phyloP scores from a whole-genome alignment of 306 rosid species.

The Castanospermum australe region DNA sequence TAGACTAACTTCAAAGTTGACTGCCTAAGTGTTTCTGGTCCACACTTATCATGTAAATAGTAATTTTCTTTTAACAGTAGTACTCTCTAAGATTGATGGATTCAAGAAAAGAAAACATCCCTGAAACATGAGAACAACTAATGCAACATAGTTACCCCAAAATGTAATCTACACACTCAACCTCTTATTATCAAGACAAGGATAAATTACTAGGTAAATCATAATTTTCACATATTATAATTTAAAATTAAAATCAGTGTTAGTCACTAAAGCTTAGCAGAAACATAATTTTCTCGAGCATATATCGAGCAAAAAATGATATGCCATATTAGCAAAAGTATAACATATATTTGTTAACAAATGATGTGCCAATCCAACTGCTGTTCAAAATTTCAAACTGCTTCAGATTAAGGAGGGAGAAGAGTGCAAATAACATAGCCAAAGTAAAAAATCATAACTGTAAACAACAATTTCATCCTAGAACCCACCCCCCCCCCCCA shows the following conservation, averaged over 20 bases:
- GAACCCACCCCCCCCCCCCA: background rate
- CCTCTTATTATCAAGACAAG: background rate
- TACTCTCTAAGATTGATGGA: background rate
- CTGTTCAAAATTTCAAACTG: constrained; percentile 10
- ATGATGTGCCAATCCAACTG: background rate
- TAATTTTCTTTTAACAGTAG: background rate
- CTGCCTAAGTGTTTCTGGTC: background rate
- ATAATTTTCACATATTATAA: background rate
- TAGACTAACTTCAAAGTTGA: constrained; percentile 15
- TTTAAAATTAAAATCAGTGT: background rate
- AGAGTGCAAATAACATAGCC: background rate
- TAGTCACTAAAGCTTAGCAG: background rate
- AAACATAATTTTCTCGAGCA: background rate
- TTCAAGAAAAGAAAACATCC: constrained; percentile 8
- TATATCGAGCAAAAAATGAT: background rate
- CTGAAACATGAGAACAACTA: constrained; percentile 14
- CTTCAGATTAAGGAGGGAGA: constrained; percentile 10
- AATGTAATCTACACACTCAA: background rate
- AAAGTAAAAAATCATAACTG: constrained; percentile 10
- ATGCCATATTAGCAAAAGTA: background rate
- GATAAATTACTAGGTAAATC: background rate
- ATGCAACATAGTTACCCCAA: background rate
- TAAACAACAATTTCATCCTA: constrained; percentile 5
- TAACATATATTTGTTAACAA: background rate
- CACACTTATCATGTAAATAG: background rate